These are phyloP conservation scores for Fusarium denticulatum DNA, from an alignment of 2,329 filamentous ascomycete genomes.

Conservation along the genomic window DNA sequence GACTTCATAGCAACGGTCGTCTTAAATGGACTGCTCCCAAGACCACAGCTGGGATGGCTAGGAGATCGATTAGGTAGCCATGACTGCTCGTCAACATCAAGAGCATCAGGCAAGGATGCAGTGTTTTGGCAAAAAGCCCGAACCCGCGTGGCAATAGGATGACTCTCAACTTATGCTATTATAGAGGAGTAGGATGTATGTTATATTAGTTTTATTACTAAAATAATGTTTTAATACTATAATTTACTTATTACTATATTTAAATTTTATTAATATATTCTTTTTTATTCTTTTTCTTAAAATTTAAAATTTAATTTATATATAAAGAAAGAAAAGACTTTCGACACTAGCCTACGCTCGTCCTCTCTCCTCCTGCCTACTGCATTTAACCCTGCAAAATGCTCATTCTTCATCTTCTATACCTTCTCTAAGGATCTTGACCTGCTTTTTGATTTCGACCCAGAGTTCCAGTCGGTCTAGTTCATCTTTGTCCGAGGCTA, in stretches of 20 bases:
- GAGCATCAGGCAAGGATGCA: accelerated
- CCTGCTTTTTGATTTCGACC: background rate
- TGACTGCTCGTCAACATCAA: background rate
- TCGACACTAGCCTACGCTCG: too few species aligned
- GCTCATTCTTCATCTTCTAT: background rate
- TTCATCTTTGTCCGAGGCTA: accelerated
- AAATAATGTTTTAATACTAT: too few species aligned
- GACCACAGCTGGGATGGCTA: background rate
- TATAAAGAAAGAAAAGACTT: background rate
- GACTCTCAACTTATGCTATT: too few species aligned
- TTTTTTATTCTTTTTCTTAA: too few species aligned
- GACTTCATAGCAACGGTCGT: background rate
- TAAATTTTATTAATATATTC: too few species aligned
- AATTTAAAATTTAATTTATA: too few species aligned
- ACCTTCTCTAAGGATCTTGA: background rate
- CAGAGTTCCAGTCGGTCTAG: background rate
- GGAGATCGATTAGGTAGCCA: too few species aligned
- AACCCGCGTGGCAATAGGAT: too few species aligned
- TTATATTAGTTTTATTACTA: too few species aligned
- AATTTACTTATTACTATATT: too few species aligned
- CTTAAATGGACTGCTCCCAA: background rate
- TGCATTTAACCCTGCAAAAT: background rate
- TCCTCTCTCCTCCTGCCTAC: background rate
- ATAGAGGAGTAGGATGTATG: too few species aligned
- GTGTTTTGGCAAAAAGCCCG: background rate